A percentile compares a stretch with the other conserved stretches of the same genome.
Evolutionary conservation across 164 flowering plant species (phyloP).

Genomic region (Malania oleifera): DNA sequence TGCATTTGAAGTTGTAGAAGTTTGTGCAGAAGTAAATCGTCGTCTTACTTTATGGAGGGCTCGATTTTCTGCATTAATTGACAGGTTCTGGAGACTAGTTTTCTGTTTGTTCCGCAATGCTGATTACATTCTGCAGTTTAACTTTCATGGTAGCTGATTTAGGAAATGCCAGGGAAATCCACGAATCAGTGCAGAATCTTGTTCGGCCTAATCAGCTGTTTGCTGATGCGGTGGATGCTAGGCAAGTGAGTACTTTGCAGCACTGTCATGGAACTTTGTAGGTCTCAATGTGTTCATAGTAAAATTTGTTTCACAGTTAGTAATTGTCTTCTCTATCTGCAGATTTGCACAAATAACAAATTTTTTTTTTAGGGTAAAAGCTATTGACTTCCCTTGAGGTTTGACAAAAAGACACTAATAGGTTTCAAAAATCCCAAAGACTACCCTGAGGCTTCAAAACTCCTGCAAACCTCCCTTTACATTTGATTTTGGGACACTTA

Average conservation of each 20-base stretch:
- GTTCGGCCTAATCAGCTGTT: conserved; percentile 61
- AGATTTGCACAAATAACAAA: no score
- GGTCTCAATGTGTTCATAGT: background rate
- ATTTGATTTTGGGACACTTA: no score
- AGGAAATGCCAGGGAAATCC: conserved; percentile 61
- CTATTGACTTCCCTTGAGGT: no score
- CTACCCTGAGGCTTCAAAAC: no score
- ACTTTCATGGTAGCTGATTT: background rate
- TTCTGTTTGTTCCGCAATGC: background rate
- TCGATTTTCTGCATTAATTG: conserved; percentile 83
- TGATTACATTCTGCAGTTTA: background rate
- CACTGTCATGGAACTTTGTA: background rate
- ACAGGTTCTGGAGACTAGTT: conserved; percentile 42
- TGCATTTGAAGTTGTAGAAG: conserved; percentile 87
- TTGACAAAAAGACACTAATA: no score
- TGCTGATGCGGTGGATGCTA: conserved; percentile 95
- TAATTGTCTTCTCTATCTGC: no score
- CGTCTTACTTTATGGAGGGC: conserved; percentile 67
- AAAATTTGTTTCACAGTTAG: background rate
- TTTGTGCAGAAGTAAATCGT: conserved; percentile 57
- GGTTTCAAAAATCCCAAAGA: no score
- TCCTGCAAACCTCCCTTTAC: no score
- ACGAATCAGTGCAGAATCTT: conserved; percentile 65
- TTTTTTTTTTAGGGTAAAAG: no score
- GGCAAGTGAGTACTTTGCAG: conserved; percentile 57